Evolutionary conservation across 2,329 filamentous ascomycete genomes (phyloP), one percentile per base, ranked within the genome.

Genomic region (Phialophora macrospora): DNA sequence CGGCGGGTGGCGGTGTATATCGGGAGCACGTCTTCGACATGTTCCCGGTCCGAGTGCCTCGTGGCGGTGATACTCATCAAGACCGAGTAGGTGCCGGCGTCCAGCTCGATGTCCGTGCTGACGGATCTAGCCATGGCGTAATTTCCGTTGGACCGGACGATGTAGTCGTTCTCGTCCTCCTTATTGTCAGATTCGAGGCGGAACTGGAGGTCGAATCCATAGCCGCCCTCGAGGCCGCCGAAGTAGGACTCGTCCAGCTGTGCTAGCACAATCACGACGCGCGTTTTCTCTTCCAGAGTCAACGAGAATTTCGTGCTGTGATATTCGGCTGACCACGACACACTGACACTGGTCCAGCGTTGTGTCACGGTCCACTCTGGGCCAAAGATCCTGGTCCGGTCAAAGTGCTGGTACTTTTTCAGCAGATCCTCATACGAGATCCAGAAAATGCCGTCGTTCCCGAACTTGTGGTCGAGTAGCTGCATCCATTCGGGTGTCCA

Each of bases 401-500:
- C 85, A 56, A 88, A 84, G 70, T 84, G 82, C 60, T 85, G 83
- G 68, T 86, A 87, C 66, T 85, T 82, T 49, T 81, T 81, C 3
- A 87, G 78, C 17, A 88, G 78, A 64, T 88, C 86, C 14, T 82
- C 76, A 72, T 87, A 88, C 1, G 81, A 83, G 41, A 87, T 87
- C 84, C 85, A 88, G 74, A 88, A 87, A 34, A 87, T 75, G 26
- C 90, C 90, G 71, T 93, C 90, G 70, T 92, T 89, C 46, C 90
- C 90, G 71, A 93, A 93, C 49, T 85, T 87, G 74, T 93, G 90
- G 54, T 84, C 82, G 0, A 95, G 82, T 72, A 89, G 87, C 66
- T 87, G 79, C 77, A 94, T 87, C 85, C 89, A 92, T 70, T 93
- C 88, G 0, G 90, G 82, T 0, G 90, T 94, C 92, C 92, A 96